Base-by-base conservation (phyloP, 2,329 filamentous ascomycete species). In the Hypoxylon sp. region DNA sequence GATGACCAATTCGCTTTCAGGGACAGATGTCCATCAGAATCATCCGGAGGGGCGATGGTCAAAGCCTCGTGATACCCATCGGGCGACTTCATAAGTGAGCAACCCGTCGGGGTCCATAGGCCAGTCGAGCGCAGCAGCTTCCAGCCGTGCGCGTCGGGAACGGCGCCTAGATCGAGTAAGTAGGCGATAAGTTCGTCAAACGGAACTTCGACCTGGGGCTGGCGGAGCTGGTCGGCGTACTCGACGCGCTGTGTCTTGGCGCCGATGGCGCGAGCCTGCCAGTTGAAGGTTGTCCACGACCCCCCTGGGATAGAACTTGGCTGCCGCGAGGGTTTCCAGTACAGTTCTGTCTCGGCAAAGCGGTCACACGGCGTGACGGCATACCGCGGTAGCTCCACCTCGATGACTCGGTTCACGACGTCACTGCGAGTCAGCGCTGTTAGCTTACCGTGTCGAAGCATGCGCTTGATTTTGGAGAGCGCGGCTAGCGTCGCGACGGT, bases 231-330 rank as follows among this genome's bases (percentile, higher is more conserved):
- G 60, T 86, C 84, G 7, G 83, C 85, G 70, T 90, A 91, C 75
- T 90, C 87, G 41, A 91, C 82, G 34, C 89, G 82, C 78, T 90
- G 89, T 13, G 86, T 86, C 73, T 87, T 89, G 60, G 86, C 80
- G 1, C 89, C 89, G 23, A 90, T 89, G 2, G 85, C 80, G 69
- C 89, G 84, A n/a, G 84, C 84, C 72, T 85, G 85, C 89, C 89
- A 91, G 76, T 91, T 86, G 75, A 91, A 90, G 0, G 85, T 85
- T 0, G 88, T 89, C 89, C 89, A 91, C 28, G 81, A 84, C 0
- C 89, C 89, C 2, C 89, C 89, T 0, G 86, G 85, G 46, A 90
- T 85, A 11, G 77, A 79, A 50, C 84, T 87, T 0, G 84, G 83
- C 58, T 85, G 80, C 1, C 80, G 76, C 41, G 84, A 84, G 2